A percentile compares a stretch with the other conserved stretches of the same genome.
These are phyloP conservation scores for Trypanosoma conorhini DNA, from an alignment of 208 protist species.

Conservation along the genomic window DNA sequence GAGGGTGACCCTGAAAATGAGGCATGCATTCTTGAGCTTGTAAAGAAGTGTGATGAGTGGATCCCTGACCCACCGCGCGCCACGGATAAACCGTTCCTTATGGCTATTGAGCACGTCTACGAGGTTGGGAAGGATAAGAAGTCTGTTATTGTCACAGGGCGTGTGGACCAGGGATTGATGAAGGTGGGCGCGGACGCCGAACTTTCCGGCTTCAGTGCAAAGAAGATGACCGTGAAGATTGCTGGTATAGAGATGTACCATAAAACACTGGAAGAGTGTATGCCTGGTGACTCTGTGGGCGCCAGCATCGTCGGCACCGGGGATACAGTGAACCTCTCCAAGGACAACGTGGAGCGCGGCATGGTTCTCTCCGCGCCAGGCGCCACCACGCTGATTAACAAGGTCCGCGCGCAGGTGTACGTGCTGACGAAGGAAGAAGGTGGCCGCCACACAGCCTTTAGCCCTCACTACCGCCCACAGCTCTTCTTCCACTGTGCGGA, in stretches of 20 bases:
- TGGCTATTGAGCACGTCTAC: slow-evolving; percentile 97
- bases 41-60: slow-evolving; percentile 94
- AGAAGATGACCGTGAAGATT: slow-evolving; percentile 88
- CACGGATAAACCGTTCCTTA: slow-evolving; percentile 97
- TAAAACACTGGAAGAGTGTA: slow-evolving; percentile 94
- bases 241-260: slow-evolving; percentile 98
- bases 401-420: slow-evolving; percentile 97
- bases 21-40: slow-evolving; percentile 91
- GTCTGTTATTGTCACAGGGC: slow-evolving; percentile 96
- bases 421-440: slow-evolving; percentile 99
- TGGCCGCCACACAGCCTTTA: slow-evolving; percentile 98
- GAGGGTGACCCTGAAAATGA: slow-evolving; percentile 95
- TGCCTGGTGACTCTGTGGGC: slow-evolving; percentile 98
- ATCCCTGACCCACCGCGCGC: slow-evolving; percentile 94
- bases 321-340: slow-evolving; percentile 91
- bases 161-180: slow-evolving; percentile 93
- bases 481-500: slow-evolving; percentile 99
- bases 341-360: slow-evolving; percentile 96
- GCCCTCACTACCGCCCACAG: slow-evolving; percentile 97
- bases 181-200: slow-evolving; percentile 97
- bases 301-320: slow-evolving; percentile 91
- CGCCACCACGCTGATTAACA: slow-evolving; percentile 92
- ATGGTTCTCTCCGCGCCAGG: slow-evolving; percentile 95
- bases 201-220: slow-evolving; percentile 93
- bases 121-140: slow-evolving; percentile 93